Base-by-base conservation (phyloP, 345 rosid species). In the Dimocarpus longan region DNA sequence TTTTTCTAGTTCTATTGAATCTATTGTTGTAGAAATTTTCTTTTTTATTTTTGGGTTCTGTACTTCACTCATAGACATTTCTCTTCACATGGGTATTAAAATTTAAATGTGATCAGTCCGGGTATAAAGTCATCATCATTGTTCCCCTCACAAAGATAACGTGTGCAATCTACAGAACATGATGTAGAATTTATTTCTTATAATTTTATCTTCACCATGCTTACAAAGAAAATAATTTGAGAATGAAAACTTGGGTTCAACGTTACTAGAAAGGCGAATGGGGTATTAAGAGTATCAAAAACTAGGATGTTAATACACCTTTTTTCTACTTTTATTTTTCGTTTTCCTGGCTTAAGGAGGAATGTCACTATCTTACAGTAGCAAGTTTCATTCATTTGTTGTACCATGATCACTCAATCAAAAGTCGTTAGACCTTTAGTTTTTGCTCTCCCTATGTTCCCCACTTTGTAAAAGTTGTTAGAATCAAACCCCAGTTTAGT, bases 191-290 rank as follows among this genome's bases (percentile, higher is more conserved):
- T 43, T 13, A 10, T 21, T 75, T n/a, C 28, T 28, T 28, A 65
- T 57, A 18, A 46, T 48, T 66, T 28, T 7, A 5, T 9, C 11
- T 54, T 44, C 40, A 44, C 46, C 26, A 12, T 70, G 28, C 66
- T 52, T 32, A 21, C 37, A 50, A 60, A 56, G 70, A 74, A 16
- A 48, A 28, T 28, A 46, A 28, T 28, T 76, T 76, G 24, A 26
- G 18, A 54, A 73, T 60, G 77, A 56, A 81, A 73, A 75, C 80
- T 79, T 83, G 66, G 74, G 70, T 75, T 80, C 82, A 21, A 83
- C 83, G 86, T 75, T 77, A 66, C 84, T 81, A 81, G 69, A 68
- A 77, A n/a, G 57, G 37, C 56, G 66, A 81, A 79, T 81, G 59
- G 39, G 42, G 24, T 37, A 69, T 39, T 62, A 59, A 18, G 46